phyloP scores from a whole-genome alignment of 164 flowering plant species.

The Dillenia suffruticosa region DNA sequence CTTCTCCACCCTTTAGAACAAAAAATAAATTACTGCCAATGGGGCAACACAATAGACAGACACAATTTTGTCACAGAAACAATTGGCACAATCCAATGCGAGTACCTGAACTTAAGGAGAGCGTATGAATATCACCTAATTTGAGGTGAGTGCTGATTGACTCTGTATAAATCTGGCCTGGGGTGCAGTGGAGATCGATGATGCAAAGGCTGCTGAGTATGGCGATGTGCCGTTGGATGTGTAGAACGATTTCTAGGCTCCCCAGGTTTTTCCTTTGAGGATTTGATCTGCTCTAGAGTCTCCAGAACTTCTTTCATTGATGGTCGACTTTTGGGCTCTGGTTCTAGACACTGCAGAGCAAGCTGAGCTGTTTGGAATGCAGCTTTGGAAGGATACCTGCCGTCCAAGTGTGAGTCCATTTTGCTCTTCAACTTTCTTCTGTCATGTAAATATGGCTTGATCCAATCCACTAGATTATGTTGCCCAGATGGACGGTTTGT shows the following conservation, averaged over 20 bases:
- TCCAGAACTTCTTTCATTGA: constrained; percentile 74
- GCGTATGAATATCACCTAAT: constrained; percentile 1
- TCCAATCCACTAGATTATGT: constrained; percentile 69
- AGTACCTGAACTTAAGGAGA: not conserved
- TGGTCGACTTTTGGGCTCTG: constrained; percentile 63
- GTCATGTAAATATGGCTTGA: constrained; percentile 48
- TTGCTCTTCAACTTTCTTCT: constrained; percentile 41
- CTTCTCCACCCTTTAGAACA: no score
- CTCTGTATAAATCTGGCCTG: constrained; percentile 6
- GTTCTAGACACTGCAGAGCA: constrained; percentile 47
- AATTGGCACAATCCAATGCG: no score
- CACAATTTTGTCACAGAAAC: no score
- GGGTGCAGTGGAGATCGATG: constrained; percentile 41
- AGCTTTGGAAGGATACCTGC: constrained; percentile 52
- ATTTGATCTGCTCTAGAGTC: constrained; percentile 38
- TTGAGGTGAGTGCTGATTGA: constrained; percentile 15
- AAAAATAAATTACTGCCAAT: no score
- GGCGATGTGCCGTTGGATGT: constrained; percentile 9
- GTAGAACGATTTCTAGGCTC: constrained; percentile 22
- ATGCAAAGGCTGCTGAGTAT: constrained; percentile 23
- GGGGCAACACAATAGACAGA: no score
- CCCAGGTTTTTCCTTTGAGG: constrained; percentile 30
- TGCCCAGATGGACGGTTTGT: constrained; percentile 58
- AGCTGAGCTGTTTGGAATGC: constrained; percentile 57
- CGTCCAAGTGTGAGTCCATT: constrained; percentile 62